Conservation (phyloP, 2,329 filamentous ascomycete species). For the Chrysoporthe puriensis region DNA sequence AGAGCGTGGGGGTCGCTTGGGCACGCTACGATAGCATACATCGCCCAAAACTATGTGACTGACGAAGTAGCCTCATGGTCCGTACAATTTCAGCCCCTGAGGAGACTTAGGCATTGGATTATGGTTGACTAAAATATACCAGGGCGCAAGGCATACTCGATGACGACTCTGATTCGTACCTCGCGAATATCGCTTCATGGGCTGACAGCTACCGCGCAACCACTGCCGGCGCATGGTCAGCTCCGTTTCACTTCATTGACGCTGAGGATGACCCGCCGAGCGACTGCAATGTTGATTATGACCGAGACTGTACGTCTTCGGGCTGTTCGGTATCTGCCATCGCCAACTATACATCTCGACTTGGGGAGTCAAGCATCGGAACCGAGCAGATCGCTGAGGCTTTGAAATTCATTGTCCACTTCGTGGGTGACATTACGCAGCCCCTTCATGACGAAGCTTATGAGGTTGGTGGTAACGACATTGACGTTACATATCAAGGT, state of each 20-base stretch:
- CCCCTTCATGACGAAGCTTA: constrained; percentile 58
- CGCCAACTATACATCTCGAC: constrained; percentile 39
- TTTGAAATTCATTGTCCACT: constrained; percentile 49
- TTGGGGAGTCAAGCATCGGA: constrained; percentile 29
- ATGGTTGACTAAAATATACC: no score
- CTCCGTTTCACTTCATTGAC: constrained; percentile 56
- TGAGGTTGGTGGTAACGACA: constrained; percentile 59
- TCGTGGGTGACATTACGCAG: constrained; percentile 60
- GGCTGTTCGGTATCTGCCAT: constrained; percentile 52
- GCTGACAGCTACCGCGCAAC: constrained; percentile 54
- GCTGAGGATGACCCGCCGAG: constrained; percentile 55
- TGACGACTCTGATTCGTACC: constrained; percentile 36
- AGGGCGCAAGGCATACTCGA: constrained; percentile 41
- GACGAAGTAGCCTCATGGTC: constrained; percentile 37
- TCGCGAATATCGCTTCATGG: constrained; percentile 51
- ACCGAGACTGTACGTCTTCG: constrained; percentile 47
- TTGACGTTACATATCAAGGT: constrained; percentile 55
- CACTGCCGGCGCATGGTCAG: constrained; percentile 48
- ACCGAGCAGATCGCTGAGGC: constrained; percentile 38
- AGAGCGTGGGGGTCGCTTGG: constrained; percentile 36
- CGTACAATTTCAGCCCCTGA: neutral
- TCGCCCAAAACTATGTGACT: constrained; percentile 43
- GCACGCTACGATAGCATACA: constrained; percentile 45
- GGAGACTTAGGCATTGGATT: no score
- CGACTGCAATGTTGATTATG: constrained; percentile 47